Evolutionary conservation across 352 stramenopile genomes (phyloP), one percentile per base, ranked within the genome.

Genomic region (Blastocystis sp.): DNA sequence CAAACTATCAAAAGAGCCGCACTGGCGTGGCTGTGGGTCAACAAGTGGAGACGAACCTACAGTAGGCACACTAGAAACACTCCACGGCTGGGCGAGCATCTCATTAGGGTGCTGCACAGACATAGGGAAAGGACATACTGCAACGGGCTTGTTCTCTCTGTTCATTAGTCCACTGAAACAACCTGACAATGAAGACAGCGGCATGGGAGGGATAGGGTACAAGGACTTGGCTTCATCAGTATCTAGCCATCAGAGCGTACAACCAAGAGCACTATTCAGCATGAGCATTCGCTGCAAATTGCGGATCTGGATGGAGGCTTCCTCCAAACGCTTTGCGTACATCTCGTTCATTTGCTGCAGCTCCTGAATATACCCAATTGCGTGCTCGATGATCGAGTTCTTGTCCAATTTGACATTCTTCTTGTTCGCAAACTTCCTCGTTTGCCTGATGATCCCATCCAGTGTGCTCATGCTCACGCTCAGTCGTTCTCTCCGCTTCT

Each of bases 381-480:
- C 74, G 48, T 84, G 74, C 38, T 84, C 74, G 43, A 84, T 84
- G 2, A 84, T 48, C 11, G 74, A 84, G 45, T 84, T 84, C 56
- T 84, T 84, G 34, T 84, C 74, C 45, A 84, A 53, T 52, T 84
- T 84, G 14, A 84, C 74, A 69, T 52, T 70, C 52, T 67, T 84
- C 74, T 69, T 84, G 48, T 84, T 84, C 1, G 52, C 28, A 53
- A 84, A 84, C 45, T 84, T 84, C 3, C 74, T 14, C 34, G 74
- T 84, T 19, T 62, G 28, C 38, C 56, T 21, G 23, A 84, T 69
- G 53, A 84, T 84, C 1, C 2, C 45, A 52, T 84, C 74, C 14
- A 84, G 60, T 4, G 38, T 64, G 21, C 5, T 64, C 74, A 84
- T 84, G 66, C 74, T 84, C 38, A 56, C 17, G 45, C 74, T 84